Evolutionary conservation across 1,284 basidiomycete genomes (phyloP), one percentile per base, ranked within the genome.

Genomic region (Quambalaria eucalypti): DNA sequence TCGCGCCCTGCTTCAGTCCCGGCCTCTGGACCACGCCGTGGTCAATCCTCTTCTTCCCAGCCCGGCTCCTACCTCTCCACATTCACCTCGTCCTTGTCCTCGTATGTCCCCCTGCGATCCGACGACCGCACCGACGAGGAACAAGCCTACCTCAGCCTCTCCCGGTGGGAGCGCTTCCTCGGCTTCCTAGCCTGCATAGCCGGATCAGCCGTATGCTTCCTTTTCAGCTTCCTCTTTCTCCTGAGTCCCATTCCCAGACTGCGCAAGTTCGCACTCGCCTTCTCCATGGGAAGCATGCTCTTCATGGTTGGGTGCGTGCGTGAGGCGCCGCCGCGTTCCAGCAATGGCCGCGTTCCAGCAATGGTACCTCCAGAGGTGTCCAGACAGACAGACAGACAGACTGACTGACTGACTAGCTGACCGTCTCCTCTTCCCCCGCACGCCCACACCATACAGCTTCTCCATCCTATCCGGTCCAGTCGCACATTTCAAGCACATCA

Each of bases 191-290:
- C 84, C 26, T 97, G 92, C 73, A 79, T 93, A 48, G 78, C 88
- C 19, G 93, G 93, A 9, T 91, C 91, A 4, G 85, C 84, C 38
- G 87, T 92, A 1, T 98, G 93, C 79, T 98, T 99, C 81, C 85
- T 90, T 60, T 87, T 98, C 51, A 85, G 90, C 14, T 98, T 98
- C 79, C 76, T 97, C 59, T 91, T 77, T 50, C 74, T 89, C 14
- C 79, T 95, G 23, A 90, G 92, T 3, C 76, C 91, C 52, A 66
- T 73, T 39, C 30, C 64, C 31, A 56, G 68, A 16, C 68, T 68
- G 14, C 66, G 70, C 55, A 72, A 69, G 56, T 75, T 75, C 28
- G 71, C 71, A 2, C 62, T 73, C n/a, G 69, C 69, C 14, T 75
- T 73, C 50, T 67, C 65, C 42, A 55, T 71, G 14, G 71, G 69